Percentiles rank a stretch among this genome's conserved stretches.
Evolutionary conservation across 2,329 filamentous ascomycete genomes (phyloP).

Genomic region (Elsinoe batatas): DNA sequence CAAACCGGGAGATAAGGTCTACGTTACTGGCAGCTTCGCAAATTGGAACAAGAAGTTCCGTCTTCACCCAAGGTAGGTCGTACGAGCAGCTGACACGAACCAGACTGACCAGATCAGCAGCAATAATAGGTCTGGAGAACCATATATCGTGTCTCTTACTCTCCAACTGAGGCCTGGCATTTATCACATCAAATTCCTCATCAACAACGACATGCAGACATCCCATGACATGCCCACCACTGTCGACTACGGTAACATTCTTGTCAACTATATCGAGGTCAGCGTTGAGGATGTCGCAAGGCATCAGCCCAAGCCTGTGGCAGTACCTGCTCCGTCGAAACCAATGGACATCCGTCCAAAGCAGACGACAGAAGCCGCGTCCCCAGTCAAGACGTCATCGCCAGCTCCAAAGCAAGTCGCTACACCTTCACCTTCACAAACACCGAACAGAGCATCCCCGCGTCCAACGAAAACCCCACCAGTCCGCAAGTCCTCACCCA

Average conservation of each 20-base stretch:
- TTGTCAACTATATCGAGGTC: conserved; percentile 97
- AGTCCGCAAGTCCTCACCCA: conserved; percentile 6
- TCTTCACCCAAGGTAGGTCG: conserved; percentile 70
- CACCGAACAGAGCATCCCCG: conserved; percentile 14
- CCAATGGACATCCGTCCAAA: conserved; percentile 20
- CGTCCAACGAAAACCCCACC: conserved; percentile 10
- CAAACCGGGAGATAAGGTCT: conserved; percentile 70
- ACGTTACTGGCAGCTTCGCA: conserved; percentile 94
- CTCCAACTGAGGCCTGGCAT: conserved; percentile 85
- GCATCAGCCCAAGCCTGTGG: conserved; percentile 18
- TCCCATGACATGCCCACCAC: conserved; percentile 56
- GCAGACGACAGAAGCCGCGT: conserved; percentile 3
- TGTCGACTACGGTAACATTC: conserved; percentile 93
- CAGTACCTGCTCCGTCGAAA: conserved; percentile 16
- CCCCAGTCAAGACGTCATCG: conserved; percentile 5
- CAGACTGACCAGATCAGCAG: conserved; percentile 20
- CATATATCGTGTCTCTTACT: conserved; percentile 59
- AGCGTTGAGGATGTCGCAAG: conserved; percentile 58
- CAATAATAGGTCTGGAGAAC: conserved; percentile 25
- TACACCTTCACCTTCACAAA: conserved; percentile 18
- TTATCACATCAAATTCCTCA: conserved; percentile 92
- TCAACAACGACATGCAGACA: conserved; percentile 75
- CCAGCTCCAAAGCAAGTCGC: conserved; percentile 11
- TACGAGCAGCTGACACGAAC: not conserved
- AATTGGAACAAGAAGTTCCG: conserved; percentile 94